Evolutionary conservation across 441 rosid species (phyloP).

Genomic region (Populus tomentosa): DNA sequence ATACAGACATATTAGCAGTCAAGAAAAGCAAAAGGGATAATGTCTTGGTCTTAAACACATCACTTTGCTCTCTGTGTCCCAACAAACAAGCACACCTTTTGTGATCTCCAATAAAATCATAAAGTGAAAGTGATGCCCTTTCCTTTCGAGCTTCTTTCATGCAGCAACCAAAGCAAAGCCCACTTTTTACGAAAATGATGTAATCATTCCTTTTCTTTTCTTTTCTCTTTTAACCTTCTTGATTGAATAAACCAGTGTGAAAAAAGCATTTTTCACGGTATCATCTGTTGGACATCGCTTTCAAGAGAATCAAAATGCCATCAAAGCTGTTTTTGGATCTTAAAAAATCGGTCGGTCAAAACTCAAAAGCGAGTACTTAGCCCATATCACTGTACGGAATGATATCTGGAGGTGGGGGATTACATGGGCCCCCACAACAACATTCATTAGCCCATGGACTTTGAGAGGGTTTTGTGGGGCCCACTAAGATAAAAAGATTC

Average conservation of each 20-base stretch:
- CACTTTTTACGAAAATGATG: neutral
- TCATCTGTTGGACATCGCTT: neutral
- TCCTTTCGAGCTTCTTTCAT: neutral
- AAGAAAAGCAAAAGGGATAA: slow-evolving; percentile 18
- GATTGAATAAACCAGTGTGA: neutral
- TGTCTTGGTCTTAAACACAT: slow-evolving; percentile 29
- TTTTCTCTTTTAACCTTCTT: neutral
- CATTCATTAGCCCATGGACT: slow-evolving; percentile 15
- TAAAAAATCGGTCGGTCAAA: slow-evolving; percentile 9
- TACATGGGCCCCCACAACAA: slow-evolving; percentile 12
- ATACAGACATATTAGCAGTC: neutral
- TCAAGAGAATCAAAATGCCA: neutral
- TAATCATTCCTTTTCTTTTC: neutral
- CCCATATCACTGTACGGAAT: slow-evolving; percentile 10
- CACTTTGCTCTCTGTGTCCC: slow-evolving; percentile 29
- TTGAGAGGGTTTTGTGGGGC: slow-evolving; percentile 4
- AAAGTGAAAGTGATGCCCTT: slow-evolving; percentile 23
- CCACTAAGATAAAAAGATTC: neutral
- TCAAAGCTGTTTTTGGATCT: neutral
- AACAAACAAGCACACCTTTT: slow-evolving; percentile 37
- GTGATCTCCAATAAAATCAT: slow-evolving; percentile 37
- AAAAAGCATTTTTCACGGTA: neutral
- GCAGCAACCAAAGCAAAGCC: neutral
- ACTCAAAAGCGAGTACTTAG: neutral
- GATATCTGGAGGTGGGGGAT: neutral